Evolutionary conservation across 257 asterid species (phyloP), one percentile per base, ranked within the genome.

Genomic region (Plantago ovata): DNA sequence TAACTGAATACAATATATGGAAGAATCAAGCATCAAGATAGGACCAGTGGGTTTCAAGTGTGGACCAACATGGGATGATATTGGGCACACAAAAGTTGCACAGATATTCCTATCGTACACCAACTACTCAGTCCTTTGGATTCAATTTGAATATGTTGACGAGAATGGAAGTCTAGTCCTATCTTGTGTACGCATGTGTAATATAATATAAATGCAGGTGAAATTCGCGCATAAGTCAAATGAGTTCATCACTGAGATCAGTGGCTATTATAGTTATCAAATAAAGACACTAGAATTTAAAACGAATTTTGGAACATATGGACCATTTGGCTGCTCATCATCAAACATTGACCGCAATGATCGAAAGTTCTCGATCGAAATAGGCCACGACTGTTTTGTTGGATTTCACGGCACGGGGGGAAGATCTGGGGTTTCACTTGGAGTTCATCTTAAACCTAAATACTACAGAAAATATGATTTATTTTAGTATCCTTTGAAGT

Each of bases 61-160:
- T 6, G 21, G 3, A 4, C n/a, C 4, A 9, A 18, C 10, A 10
- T 46, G 51, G 22, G 51, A 46, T n/a, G 51, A 46, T n/a, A 46
- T 6, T n/a, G 19, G 19, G 51, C 23, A 46, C 23, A 46, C 12
- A 13, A 16, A 46, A 46, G 51, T 46, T 46, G 12, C 9, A 1
- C 22, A 23, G 51, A 16, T 46, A 16, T 23, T 15, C 19, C 0
- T 46, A 7, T 46, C 22, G 51, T 46, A 46, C 23, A 7, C 11
- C 21, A 16, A 0, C 15, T 7, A 0, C 22, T 1, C 7, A 0
- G 19, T 46, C 10, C 51, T n/a, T 15, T 20, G 22, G 22, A 46
- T 46, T 46, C 51, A 46, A 8, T 46, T 46, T 46, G 22, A 46
- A 23, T 46, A 46, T 8, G 51, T 46, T 45, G 51, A 45, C 19